Conservation (phyloP, 2,329 filamentous ascomycete genomes). For the Balansia obtecta region DNA sequence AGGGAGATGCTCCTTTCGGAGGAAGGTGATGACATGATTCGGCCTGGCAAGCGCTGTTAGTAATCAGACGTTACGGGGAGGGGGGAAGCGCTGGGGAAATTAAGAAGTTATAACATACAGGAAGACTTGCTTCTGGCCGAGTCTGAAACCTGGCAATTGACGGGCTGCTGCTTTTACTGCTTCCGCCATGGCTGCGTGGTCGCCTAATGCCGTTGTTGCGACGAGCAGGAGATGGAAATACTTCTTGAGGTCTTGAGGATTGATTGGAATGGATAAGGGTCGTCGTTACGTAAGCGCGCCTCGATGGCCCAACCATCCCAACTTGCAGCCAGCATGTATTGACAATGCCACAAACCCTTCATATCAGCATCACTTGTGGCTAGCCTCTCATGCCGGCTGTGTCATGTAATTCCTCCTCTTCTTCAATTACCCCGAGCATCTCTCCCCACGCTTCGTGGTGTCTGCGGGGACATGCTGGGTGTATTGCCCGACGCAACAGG, state of each 20-base stretch:
- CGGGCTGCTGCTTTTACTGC: slow-evolving; percentile 25
- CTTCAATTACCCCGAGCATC: slow-evolving; percentile 26
- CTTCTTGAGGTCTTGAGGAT: slow-evolving; percentile 2
- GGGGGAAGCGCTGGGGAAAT: neutral
- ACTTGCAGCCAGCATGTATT: too few relatives aligned
- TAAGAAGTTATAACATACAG: slow-evolving; percentile 28
- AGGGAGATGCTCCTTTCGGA: slow-evolving; percentile 58
- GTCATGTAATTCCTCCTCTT: slow-evolving; percentile 21
- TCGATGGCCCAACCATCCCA: too few relatives aligned
- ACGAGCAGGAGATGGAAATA: slow-evolving; percentile 5
- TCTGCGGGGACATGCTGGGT: slow-evolving; percentile 4
- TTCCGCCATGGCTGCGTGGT: slow-evolving; percentile 25
- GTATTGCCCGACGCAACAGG: too few relatives aligned
- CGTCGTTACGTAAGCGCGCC: slow-evolving; percentile 5
- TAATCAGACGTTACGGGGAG: neutral
- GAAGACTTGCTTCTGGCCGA: slow-evolving; percentile 43
- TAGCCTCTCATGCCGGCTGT: neutral
- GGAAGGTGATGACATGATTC: slow-evolving; percentile 65
- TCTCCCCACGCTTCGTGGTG: slow-evolving; percentile 19
- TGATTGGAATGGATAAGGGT: neutral
- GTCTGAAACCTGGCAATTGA: slow-evolving; percentile 29
- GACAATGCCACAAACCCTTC: too few relatives aligned
- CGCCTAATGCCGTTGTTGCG: slow-evolving; percentile 12
- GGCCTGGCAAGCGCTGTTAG: slow-evolving; percentile 41
- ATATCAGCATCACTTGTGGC: too few relatives aligned